Percentiles rank a stretch among this genome's conserved stretches.
Evolutionary conservation across 2,329 filamentous ascomycete species (phyloP).

Genomic region (Penicillium brasilianum): DNA sequence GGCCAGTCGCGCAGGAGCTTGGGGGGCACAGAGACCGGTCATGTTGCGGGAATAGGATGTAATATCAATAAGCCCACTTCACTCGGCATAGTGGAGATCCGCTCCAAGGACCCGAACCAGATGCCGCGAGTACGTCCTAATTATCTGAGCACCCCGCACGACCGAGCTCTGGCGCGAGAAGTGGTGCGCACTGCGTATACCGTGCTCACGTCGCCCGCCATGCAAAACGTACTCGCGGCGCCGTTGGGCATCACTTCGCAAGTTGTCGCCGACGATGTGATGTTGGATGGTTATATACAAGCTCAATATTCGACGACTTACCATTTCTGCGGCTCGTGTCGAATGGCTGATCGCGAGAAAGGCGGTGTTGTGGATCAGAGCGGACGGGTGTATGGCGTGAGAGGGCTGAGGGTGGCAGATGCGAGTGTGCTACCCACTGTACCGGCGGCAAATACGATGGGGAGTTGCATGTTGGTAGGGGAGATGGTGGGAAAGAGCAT

Average conservation of each 20-base stretch:
- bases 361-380: conserved; percentile 24
- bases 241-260: conserved; percentile 13
- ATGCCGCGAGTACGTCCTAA: conserved; percentile 18
- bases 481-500: conserved; percentile 19
- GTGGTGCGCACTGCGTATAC: conserved; percentile 17
- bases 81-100: conserved; percentile 17
- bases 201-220: conserved; percentile 18
- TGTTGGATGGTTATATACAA: conserved; percentile 19
- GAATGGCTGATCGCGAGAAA: conserved; percentile 16
- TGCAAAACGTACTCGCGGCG: conserved; percentile 19
- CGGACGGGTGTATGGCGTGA: conserved; percentile 21
- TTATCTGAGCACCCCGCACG: conserved; percentile 14
- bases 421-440: conserved; percentile 24
- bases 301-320: conserved; percentile 23
- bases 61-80: conserved; percentile 26
- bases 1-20: conserved; percentile 14
- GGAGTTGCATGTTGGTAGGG: conserved; percentile 22
- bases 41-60: conserved; percentile 25
- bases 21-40: conserved; percentile 21
- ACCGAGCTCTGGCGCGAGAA: conserved; percentile 8
- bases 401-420: conserved; percentile 21
- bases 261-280: conserved; percentile 14
- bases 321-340: conserved; percentile 21
- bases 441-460: conserved; percentile 24
- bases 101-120: conserved; percentile 15